Base-by-base conservation (phyloP, 306 rosid species). In the Dryas alaskensis region DNA sequence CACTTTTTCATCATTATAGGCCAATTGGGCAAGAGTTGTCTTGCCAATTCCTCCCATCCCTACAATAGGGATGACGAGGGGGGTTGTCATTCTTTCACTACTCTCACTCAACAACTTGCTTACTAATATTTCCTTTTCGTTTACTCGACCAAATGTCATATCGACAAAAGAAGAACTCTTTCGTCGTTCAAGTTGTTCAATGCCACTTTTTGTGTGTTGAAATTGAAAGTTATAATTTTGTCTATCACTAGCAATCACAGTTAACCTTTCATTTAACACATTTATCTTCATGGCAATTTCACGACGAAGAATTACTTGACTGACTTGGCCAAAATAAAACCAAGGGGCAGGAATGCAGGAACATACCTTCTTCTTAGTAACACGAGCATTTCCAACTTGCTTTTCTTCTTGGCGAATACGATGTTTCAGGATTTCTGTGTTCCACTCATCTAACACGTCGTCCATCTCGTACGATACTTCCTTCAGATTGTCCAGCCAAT, bases 41-140 rank as follows among this genome's bases (percentile, higher is more conserved):
- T 75, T 75, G 0, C 79, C 79, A 5, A 75, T 47, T 12, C 73
- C 79, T 4, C 79, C 78, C 48, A 65, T 52, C 57, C 79, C 79
- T 14, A 65, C 79, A 44, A 65, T 65, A 55, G 79, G 67, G 55
- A 75, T 54, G 16, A 65, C n/a, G 3, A 53, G 4, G 16, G 31
- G 27, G 8, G 11, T 25, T 8, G 4, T 45, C 2, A 27, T 14
- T 3, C 10, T 17, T 8, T 44, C 6, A 44, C 57, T 54, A 59
- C 37, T 65, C 57, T 65, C 73, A 10, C 58, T 4, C 3, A 75
- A 2, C 48, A 65, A 61, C 48, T 25, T 57, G 25, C 47, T n/a
- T 7, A 76, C 16, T 6, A 76, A 10, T 2, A 27, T 7, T 16
- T 46, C 19, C 57, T 16, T 76, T 4, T 45, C 67, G 0, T 40